Evolutionary conservation across 2,329 filamentous ascomycete species (phyloP), one percentile per base, ranked within the genome.

Genomic region (Domatiomyces globalis): DNA sequence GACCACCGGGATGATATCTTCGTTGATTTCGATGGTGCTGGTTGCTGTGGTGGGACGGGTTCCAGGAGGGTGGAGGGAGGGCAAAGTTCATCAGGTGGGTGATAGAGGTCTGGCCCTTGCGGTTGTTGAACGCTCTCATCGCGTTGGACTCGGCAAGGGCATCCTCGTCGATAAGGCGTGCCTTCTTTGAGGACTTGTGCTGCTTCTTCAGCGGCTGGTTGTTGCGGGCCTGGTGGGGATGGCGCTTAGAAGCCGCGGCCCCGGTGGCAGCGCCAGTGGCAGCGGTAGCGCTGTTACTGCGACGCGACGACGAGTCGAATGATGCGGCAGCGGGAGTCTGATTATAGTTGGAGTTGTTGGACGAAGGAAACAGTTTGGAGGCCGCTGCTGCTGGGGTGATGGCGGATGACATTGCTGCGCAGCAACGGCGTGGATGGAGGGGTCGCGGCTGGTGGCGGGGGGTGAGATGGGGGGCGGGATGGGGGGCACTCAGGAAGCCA

Each of bases 61-160:
- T 65, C 53, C 69, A 63, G 54, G 82, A 79, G 19, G 84, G 83
- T 43, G 85, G 81, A 19, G 89, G 85, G 18, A 87, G 73, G 45
- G 85, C 81, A 68, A 95, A 94, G 71, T 90, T 90, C 76, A 98
- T 85, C 52, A 98, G 72, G 68, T 98, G 92, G 43, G 92, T 96
- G 65, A 98, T 98, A 63, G 87, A 94, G 50, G 88, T 95, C 69
- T 95, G 90, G 50, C 92, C 92, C 62, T 92, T 87, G 53, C 92
- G 83, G 61, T 80, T 81, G 60, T 71, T 81, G 54, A 77, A 74
- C 49, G 78, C 77, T 65, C 71, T 76, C 77, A 81, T 83, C 69
- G 74, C 76, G 69, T 74, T 78, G 60, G 77, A 75, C 72, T 95
- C 88, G 58, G 81, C 87, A 78, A 94, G 83, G 62, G 80, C 80